Percentiles rank a stretch among this genome's conserved stretches.
Conservation (phyloP, 78 protist species). For the Blattamonas nauphoetae region DNA sequence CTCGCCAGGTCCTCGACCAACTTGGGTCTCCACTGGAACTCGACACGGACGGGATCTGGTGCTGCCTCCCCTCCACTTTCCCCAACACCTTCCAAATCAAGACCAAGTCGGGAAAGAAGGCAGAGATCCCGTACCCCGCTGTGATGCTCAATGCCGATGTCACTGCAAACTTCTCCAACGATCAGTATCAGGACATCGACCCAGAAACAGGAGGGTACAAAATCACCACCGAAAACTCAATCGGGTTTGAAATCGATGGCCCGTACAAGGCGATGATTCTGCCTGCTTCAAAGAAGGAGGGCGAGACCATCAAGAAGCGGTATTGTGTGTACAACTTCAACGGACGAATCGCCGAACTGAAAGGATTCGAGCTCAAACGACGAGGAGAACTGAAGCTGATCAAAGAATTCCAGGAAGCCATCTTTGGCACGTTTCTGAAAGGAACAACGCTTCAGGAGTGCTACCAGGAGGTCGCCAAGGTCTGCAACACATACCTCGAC, state of each 20-base stretch:
- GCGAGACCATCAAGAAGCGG: conserved; percentile 28
- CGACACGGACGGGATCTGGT: conserved; percentile 99
- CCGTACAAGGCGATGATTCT: conserved; percentile 93
- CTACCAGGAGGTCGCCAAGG: conserved; percentile 68
- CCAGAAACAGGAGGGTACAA: background rate
- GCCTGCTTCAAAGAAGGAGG: conserved; percentile 91
- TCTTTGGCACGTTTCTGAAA: conserved; percentile 28
- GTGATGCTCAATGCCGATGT: conserved; percentile 79
- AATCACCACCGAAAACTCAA: conserved; percentile 67
- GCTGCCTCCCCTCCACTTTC: conserved; percentile 80
- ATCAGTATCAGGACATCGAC: conserved; percentile 77
- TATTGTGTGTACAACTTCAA: conserved; percentile 91
- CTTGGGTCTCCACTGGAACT: conserved; percentile 93
- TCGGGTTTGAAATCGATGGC: conserved; percentile 96
- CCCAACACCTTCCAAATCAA: conserved; percentile 71
- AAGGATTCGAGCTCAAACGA: conserved; percentile 98
- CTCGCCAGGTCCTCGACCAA: conserved; percentile 66
- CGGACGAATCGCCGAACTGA: conserved; percentile 84
- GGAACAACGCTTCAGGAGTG: conserved; percentile 64
- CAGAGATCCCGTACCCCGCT: conserved; percentile 57
- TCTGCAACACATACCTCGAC: conserved; percentile 79
- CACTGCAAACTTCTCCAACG: conserved; percentile 64
- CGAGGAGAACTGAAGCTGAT: conserved; percentile 93
- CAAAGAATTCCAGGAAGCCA: conserved; percentile 80
- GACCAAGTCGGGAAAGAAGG: background rate